Conservation (phyloP, 257 asterid genomes). For the Nicotiana undulata region DNA sequence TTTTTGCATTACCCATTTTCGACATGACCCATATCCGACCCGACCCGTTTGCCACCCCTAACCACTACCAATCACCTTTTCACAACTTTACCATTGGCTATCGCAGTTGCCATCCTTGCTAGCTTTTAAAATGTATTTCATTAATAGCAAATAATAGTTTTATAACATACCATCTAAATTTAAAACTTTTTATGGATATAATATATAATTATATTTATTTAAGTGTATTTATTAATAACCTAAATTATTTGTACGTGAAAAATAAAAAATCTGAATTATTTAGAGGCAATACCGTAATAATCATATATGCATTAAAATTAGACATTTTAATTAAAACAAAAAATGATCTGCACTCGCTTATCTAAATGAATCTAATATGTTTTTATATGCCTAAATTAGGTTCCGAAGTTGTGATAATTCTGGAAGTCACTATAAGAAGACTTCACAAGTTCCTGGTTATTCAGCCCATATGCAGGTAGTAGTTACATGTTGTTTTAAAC, state of each 20-base stretch:
- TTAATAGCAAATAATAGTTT: not conserved
- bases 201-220: not conserved
- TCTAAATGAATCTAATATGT: not conserved
- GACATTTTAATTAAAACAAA: not conserved
- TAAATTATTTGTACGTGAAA: no score
- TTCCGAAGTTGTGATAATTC: not conserved
- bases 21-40: no score
- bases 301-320: no score
- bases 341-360: not conserved
- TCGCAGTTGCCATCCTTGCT: not conserved
- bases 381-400: not conserved
- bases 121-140: not conserved
- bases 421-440: not conserved
- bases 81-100: not conserved
- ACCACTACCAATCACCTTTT: not conserved
- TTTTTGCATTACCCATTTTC: no score
- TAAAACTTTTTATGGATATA: not conserved
- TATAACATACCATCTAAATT: not conserved
- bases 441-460: not conserved
- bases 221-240: not conserved
- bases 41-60: no score
- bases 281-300: not conserved
- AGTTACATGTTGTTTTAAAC: not conserved
- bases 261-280: no score
- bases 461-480: not conserved